Base-by-base conservation (phyloP, 1,139 yeast species). In the Debaryomyces sp. region DNA sequence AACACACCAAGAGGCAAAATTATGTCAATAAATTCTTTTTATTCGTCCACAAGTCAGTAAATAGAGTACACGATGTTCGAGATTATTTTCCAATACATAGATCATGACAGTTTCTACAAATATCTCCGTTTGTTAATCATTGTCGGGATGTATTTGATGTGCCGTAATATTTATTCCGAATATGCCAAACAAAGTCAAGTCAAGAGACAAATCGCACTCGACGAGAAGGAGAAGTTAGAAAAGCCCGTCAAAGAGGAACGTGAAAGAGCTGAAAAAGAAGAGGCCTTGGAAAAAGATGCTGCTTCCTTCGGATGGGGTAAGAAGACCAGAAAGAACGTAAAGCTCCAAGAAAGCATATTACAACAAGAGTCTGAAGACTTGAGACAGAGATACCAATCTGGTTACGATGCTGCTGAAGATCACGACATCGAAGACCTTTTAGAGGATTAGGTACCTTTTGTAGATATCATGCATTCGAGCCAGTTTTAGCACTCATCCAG, bases 301-400 rank as follows among this genome's bases (percentile, higher is more conserved):
- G 63, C 72, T 41, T 61, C 76, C 7, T 86, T 87, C 71, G 92
- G 94, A 21, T 87, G 91, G 90, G 94, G 94, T 49, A 87, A 86
- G 63, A 77, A 78, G 61, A 86, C 92, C 8, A 79, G 91, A 68
- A 73, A 75, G 55, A 74, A 63, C 48, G 82, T 80, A 42, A 79
- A 81, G 67, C 70, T 73, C 51, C 84, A 84, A 56, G 79, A 83
- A 58, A 72, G 77, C 43, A 56, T 77, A 18, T 71, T 86, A 43
- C 82, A 82, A 56, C 77, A 80, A 45, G 66, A 74, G 21, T 66
- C 74, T 34, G 78, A 59, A 27, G 75, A 71, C 49, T 64, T 78
- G 50, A 70, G 79, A 72, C 76, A 59, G 51, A 66, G 67, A 54
- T 64, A 73, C 54, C 81, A 78, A 54, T 56, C 67, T 15, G 72